Evolutionary conservation across 352 stramenopile species (phyloP).

Genomic region (Phytopythium cucurbitacearum): DNA sequence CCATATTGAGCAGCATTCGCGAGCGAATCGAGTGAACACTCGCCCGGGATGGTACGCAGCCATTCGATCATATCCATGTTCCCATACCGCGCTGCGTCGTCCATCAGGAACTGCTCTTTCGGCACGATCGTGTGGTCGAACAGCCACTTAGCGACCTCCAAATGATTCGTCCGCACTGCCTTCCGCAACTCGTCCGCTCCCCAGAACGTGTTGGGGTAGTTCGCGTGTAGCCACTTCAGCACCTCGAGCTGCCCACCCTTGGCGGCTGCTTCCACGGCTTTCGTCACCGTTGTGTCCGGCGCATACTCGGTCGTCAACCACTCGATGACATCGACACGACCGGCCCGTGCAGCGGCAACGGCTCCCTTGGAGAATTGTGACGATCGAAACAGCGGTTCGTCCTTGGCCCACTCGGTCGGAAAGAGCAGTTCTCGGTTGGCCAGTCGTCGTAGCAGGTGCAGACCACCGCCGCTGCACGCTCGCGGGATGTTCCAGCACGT

Average conservation of each 20-base stretch:
- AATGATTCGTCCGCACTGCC: slow-evolving; percentile 24
- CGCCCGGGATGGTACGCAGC: no score
- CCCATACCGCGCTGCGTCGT: slow-evolving; percentile 6
- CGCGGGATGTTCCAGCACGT: slow-evolving; percentile 12
- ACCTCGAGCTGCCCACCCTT: slow-evolving; percentile 17
- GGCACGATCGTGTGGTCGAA: slow-evolving; percentile 19
- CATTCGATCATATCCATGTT: no score
- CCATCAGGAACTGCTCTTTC: slow-evolving; percentile 19
- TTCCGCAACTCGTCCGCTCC: slow-evolving; percentile 21
- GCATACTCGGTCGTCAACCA: slow-evolving; percentile 16
- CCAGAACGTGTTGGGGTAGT: slow-evolving; percentile 22
- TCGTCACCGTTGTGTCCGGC: slow-evolving; percentile 17
- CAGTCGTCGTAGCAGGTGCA: slow-evolving; percentile 20
- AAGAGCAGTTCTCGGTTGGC: slow-evolving; percentile 2
- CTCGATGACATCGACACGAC: slow-evolving; percentile 19
- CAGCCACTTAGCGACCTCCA: slow-evolving; percentile 33
- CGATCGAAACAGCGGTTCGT: slow-evolving; percentile 2
- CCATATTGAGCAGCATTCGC: no score
- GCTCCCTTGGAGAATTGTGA: slow-evolving; percentile 7
- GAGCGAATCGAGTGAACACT: no score
- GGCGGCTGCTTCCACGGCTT: slow-evolving; percentile 27
- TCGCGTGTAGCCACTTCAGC: slow-evolving; percentile 26
- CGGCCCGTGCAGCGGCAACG: slow-evolving; percentile 8
- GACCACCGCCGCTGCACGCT: slow-evolving; percentile 8
- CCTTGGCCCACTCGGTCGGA: not conserved